Base-by-base conservation (phyloP, 1,139 yeast species). In the Yamadazyma siamensis region DNA sequence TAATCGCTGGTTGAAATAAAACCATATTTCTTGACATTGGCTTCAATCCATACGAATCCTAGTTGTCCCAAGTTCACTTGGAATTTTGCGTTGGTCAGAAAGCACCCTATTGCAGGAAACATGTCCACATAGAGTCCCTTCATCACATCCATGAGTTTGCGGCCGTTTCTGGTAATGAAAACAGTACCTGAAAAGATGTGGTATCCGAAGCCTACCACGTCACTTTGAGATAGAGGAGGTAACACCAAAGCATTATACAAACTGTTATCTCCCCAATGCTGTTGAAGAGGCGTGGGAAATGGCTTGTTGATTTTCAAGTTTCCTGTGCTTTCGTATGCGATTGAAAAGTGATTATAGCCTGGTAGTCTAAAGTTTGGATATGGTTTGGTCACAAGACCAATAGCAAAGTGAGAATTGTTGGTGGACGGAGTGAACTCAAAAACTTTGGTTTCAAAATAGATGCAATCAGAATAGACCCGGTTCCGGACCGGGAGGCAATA, bases 31-130 rank as follows among this genome's bases (percentile, higher is more conserved):
- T 87, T 74, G 18, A 87, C 95, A 54, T 91, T 89, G 5, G 96
- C 97, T 56, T 91, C 97, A 36, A 91, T 86, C 66, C 85, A 89
- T 2, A 91, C 96, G 59, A 79, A 91, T 1, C 97, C 98, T 28
- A 80, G 62, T 51, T 88, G 96, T 1, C 98, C 98, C 35, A 91
- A 61, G 53, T 91, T 91, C 10, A 84, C 89, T 46, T 81, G 83
- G 31, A 91, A 73, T 40, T 79, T 70, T 55, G 56, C 95, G 76
- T 34, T 89, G 71, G 47, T 82, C 77, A 52, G 75, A 61, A 53
- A 78, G 72, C 48, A 94, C 6, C 98, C 98, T n/a, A 91, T 66
- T 4, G 94, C 86, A 6, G 97, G 97, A 49, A 78, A 88, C 49
- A 91, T 53, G 49, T 89, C 94, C 31, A 84, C 71, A 38, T 77